Evolutionary conservation across 108 stramenopile genomes (phyloP).

Genomic region (Conticribra guillardii): DNA sequence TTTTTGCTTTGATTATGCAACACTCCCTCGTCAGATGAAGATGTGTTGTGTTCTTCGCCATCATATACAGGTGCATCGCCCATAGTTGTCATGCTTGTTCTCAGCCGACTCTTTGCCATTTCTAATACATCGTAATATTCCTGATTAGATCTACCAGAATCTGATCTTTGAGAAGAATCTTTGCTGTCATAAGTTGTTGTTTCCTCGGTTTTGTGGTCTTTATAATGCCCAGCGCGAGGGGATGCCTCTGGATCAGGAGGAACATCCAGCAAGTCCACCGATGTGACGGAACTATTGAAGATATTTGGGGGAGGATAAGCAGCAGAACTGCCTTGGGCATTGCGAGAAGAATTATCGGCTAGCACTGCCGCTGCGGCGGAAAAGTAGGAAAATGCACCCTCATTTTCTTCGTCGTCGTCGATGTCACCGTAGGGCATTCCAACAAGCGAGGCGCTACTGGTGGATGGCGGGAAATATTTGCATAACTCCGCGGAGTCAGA

Average conservation of each 20-base stretch:
- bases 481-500: neutral
- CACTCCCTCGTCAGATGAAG: conserved; percentile 14
- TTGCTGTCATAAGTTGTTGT: neutral
- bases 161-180: neutral
- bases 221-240: too few species aligned
- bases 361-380: too few species aligned
- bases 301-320: too few species aligned
- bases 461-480: neutral
- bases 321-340: too few species aligned
- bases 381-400: too few species aligned
- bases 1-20: conserved; percentile 14
- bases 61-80: neutral
- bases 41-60: neutral
- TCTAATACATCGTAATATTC: conserved; percentile 48
- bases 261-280: too few species aligned
- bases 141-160: conserved; percentile 17
- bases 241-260: too few species aligned
- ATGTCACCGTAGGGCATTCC: neutral
- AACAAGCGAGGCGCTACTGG: neutral
- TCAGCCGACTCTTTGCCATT: conserved; percentile 40
- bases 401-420: too few species aligned
- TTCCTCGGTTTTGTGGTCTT: neutral
- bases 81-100: neutral
- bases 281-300: too few species aligned
- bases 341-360: too few species aligned